These are phyloP conservation scores for Metarhizium anisopliae DNA, from an alignment of 2,329 filamentous ascomycete species.

Conservation along the genomic window DNA sequence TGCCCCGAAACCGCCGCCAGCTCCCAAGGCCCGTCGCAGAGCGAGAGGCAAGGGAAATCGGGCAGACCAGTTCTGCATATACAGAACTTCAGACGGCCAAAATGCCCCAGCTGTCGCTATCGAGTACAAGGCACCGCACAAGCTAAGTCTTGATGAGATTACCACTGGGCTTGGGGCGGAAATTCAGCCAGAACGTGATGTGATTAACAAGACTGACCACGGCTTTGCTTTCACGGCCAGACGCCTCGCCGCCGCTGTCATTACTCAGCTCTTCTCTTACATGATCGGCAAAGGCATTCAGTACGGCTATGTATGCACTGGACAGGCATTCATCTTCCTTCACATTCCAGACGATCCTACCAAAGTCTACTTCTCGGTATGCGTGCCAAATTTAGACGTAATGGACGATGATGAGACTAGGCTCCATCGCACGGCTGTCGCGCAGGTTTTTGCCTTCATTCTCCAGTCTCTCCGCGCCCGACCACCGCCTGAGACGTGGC, in stretches of 20 bases:
- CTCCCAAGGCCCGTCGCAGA: conserved; percentile 7
- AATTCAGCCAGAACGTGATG: conserved; percentile 22
- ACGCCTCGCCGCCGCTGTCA: conserved; percentile 23
- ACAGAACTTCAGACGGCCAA: conserved; percentile 4
- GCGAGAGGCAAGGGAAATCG: conserved; percentile 18
- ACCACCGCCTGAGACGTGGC: conserved; percentile 22
- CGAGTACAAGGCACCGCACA: conserved; percentile 30
- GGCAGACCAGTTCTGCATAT: conserved; percentile 23
- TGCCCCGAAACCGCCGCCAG: not conserved
- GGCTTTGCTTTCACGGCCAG: conserved; percentile 19
- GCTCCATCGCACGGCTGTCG: conserved; percentile 27
- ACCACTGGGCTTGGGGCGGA: conserved; percentile 22
- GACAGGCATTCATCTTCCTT: conserved; percentile 25
- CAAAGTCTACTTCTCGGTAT: conserved; percentile 23
- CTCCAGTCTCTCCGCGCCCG: conserved; percentile 20
- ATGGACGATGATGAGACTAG: conserved; percentile 21
- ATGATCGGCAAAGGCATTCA: conserved; percentile 26
- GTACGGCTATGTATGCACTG: conserved; percentile 27
- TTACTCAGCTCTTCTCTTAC: conserved; percentile 31
- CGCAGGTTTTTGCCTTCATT: conserved; percentile 29
- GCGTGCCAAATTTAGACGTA: conserved; percentile 24
- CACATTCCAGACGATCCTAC: conserved; percentile 23
- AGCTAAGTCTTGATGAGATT: conserved; percentile 23
- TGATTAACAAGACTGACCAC: conserved; percentile 23
- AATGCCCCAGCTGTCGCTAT: conserved; percentile 15